Evolutionary conservation across 208 protist species (phyloP).

Genomic region (Leishmania martiniquensis): DNA sequence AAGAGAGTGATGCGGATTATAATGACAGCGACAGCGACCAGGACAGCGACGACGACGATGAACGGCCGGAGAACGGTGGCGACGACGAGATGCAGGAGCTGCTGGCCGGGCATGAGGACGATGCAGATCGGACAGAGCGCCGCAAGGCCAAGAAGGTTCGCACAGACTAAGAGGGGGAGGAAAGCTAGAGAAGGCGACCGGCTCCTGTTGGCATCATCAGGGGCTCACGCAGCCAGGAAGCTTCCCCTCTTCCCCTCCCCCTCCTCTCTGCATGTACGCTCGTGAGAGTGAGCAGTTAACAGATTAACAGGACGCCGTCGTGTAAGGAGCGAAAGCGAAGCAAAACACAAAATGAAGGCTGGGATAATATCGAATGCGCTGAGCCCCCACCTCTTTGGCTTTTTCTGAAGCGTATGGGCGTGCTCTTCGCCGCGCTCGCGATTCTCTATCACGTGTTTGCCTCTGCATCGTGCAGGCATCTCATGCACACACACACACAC

Average conservation of each 20-base stretch:
- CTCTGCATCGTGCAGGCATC: background rate
- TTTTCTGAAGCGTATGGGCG: background rate
- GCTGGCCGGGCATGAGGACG: conserved; percentile 40
- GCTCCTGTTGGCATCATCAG: background rate
- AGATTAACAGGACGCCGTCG: background rate
- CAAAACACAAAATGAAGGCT: background rate
- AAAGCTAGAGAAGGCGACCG: background rate
- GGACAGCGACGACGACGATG: conserved; percentile 25
- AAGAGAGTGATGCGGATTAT: conserved; percentile 45
- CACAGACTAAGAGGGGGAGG: conserved; percentile 38
- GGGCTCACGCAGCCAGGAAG: background rate
- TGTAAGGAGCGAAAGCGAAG: background rate
- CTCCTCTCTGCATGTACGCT: too few species aligned
- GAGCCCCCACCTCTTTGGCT: background rate
- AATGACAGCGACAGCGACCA: conserved; percentile 28
- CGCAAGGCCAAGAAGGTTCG: conserved; percentile 63
- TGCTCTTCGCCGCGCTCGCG: background rate
- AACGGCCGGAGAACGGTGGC: conserved; percentile 44
- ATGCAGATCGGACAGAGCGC: conserved; percentile 34
- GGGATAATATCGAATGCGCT: background rate
- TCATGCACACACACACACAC: background rate
- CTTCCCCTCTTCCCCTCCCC: background rate
- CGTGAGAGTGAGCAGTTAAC: background rate
- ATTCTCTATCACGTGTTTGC: background rate
- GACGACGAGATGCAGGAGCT: conserved; percentile 63